Evolutionary conservation across 2,329 filamentous ascomycete species (phyloP).

Genomic region (Mycosphaerella sp.): DNA sequence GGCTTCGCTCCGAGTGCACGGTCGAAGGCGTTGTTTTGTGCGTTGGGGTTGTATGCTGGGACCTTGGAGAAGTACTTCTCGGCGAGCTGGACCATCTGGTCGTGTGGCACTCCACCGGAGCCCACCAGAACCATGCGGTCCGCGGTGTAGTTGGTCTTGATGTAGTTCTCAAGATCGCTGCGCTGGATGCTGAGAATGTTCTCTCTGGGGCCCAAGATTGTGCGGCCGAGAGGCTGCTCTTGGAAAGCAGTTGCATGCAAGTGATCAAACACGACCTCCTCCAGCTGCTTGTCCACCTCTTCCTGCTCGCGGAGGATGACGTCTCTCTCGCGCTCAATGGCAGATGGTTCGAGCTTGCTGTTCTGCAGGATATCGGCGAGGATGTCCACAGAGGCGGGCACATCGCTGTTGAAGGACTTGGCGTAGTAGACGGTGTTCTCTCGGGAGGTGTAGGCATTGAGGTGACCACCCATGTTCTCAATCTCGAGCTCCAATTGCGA

Average conservation of each 20-base stretch:
- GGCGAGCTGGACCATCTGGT: conserved; percentile 88
- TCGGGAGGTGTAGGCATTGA: conserved; percentile 99
- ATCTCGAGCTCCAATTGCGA: conserved; percentile 99
- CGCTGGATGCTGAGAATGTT: conserved; percentile 97
- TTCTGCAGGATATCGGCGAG: conserved; percentile 99
- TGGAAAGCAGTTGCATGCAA: conserved; percentile 98
- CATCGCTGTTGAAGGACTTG: conserved; percentile 97
- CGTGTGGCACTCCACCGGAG: conserved; percentile 87
- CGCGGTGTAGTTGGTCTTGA: conserved; percentile 99
- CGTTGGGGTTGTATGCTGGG: conserved; percentile 67
- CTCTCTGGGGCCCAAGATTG: conserved; percentile 93
- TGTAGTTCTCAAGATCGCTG: conserved; percentile 87
- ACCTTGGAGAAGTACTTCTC: conserved; percentile 90
- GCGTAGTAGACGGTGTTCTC: conserved; percentile 99
- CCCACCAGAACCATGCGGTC: conserved; percentile 99
- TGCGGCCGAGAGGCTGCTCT: conserved; percentile 90
- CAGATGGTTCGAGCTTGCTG: conserved; percentile 89
- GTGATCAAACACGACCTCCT: conserved; percentile 99
- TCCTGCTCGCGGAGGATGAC: conserved; percentile 98
- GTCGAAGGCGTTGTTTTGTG: conserved; percentile 62
- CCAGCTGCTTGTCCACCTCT: conserved; percentile 99
- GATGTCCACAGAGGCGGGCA: conserved; percentile 94
- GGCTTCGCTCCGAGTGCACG: conserved; percentile 77
- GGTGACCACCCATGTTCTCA: conserved; percentile 99
- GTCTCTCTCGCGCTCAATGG: conserved; percentile 96